These are phyloP conservation scores for Tylopilus plumbeoviolaceoides DNA, from an alignment of 768 basidiomycete genomes.

Conservation along the genomic window DNA sequence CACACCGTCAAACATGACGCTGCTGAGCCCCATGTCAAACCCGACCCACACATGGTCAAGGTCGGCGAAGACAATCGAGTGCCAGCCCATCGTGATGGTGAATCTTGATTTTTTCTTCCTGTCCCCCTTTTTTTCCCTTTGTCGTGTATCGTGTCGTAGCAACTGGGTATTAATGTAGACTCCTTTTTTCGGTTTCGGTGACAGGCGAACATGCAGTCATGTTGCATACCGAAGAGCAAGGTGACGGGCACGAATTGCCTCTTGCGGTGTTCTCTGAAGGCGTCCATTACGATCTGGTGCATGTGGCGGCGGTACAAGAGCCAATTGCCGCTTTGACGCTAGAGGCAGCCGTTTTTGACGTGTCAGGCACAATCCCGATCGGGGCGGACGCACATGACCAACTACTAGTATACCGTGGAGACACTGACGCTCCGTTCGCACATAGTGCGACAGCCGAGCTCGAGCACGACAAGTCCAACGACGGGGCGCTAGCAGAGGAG, in stretches of 20 bases:
- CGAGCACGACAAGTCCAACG: slow-evolving; percentile 5
- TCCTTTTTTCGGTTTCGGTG: slow-evolving; percentile 4
- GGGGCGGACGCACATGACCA: not conserved
- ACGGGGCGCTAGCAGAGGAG: slow-evolving; percentile 23
- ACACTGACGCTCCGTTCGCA: not conserved
- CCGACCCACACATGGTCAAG: slow-evolving; percentile 12
- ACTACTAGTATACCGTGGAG: not conserved
- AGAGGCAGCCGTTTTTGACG: not conserved
- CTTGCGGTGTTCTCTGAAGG: slow-evolving; percentile 1
- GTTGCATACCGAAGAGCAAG: slow-evolving; percentile 15
- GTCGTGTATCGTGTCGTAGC: slow-evolving; percentile 23
- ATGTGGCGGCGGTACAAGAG: not conserved
- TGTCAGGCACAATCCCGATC: not conserved
- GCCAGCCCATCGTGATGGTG: slow-evolving; percentile 35
- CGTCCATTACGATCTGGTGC: not conserved
- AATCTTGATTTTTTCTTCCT: slow-evolving; percentile 34
- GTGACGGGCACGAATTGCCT: slow-evolving; percentile 1
- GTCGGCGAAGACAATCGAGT: slow-evolving; percentile 14
- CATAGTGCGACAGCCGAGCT: not conserved
- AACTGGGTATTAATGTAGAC: slow-evolving; percentile 30
- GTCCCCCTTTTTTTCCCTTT: slow-evolving; percentile 11
- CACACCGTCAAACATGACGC: slow-evolving; percentile 13
- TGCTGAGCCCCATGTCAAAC: slow-evolving; percentile 13
- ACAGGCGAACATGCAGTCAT: slow-evolving; percentile 21
- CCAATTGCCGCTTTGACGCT: slow-evolving; percentile 2